Evolutionary conservation across 1,284 basidiomycete species (phyloP).

Genomic region (Ganoderma sinense): DNA sequence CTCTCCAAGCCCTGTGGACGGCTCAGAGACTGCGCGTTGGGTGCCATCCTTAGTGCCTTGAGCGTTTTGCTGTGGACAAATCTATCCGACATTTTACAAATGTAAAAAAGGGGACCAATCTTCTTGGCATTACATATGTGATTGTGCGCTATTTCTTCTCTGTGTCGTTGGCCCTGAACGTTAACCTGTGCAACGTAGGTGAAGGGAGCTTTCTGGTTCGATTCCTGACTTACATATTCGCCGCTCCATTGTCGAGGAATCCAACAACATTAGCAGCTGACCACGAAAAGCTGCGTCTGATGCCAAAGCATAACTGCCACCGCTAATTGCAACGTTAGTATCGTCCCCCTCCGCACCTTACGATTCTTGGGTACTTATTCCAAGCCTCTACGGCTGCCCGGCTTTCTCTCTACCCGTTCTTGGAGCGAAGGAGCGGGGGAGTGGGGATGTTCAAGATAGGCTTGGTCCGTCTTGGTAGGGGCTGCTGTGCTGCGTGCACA

Average conservation of each 20-base stretch:
- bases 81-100: neutral
- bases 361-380: neutral
- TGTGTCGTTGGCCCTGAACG: neutral
- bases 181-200: no score
- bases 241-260: neutral
- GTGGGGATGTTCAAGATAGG: neutral
- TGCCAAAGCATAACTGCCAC: neutral
- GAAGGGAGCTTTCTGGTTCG: neutral
- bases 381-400: neutral
- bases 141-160: neutral
- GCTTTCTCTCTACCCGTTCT: neutral
- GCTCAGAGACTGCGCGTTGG: neutral
- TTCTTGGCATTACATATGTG: neutral
- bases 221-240: neutral
- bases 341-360: neutral
- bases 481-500: neutral
- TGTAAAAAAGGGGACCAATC: neutral
- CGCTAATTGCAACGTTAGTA: neutral
- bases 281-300: neutral
- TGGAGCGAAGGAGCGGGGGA: constrained; percentile 2
- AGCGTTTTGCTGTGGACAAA: neutral
- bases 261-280: neutral
- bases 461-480: constrained; percentile 14
- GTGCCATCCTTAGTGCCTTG: neutral
- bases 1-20: neutral